These are phyloP conservation scores for Pseudogymnoascus sp. DNA, from an alignment of 2,329 filamentous ascomycete species.

Conservation along the genomic window DNA sequence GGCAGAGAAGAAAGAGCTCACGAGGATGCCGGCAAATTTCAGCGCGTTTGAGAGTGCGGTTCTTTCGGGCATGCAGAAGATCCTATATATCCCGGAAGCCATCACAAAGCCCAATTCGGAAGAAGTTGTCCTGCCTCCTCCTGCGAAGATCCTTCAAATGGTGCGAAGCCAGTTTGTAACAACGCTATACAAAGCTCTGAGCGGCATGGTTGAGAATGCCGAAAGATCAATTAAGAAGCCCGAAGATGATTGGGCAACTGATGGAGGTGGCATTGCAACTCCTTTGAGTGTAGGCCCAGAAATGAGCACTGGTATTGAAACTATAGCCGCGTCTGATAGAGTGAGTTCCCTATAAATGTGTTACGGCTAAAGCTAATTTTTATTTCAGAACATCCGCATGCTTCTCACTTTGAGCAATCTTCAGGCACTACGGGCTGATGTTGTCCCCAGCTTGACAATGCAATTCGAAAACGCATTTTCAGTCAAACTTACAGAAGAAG, in stretches of 20 bases:
- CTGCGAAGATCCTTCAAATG: slow-evolving; percentile 81
- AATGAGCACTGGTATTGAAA: slow-evolving; percentile 38
- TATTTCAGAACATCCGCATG: slow-evolving; percentile 75
- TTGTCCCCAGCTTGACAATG: slow-evolving; percentile 80
- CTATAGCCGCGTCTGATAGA: slow-evolving; percentile 45
- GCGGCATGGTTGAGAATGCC: slow-evolving; percentile 95
- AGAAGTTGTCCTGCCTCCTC: slow-evolving; percentile 77
- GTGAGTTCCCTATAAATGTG: slow-evolving; percentile 31
- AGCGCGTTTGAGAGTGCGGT: slow-evolving; percentile 77
- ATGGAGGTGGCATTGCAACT: slow-evolving; percentile 26
- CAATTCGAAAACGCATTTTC: slow-evolving; percentile 93
- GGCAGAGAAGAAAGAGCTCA: slow-evolving; percentile 75
- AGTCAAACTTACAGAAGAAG: slow-evolving; percentile 89
- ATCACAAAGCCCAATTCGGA: slow-evolving; percentile 64
- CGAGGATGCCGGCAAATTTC: slow-evolving; percentile 83
- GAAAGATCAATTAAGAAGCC: slow-evolving; percentile 63
- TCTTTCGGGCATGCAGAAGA: slow-evolving; percentile 84
- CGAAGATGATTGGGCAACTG: slow-evolving; percentile 29
- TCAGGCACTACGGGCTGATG: slow-evolving; percentile 69
- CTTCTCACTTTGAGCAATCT: slow-evolving; percentile 91
- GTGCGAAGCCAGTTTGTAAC: slow-evolving; percentile 88
- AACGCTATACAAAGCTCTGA: slow-evolving; percentile 87
- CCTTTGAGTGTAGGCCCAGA: slow-evolving; percentile 27
- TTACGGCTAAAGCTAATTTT: not conserved
- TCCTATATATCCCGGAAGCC: slow-evolving; percentile 85